Evolutionary conservation across 2,329 filamentous ascomycete genomes (phyloP), one percentile per base, ranked within the genome.

Genomic region (Ceratocystis cacaofunesta): DNA sequence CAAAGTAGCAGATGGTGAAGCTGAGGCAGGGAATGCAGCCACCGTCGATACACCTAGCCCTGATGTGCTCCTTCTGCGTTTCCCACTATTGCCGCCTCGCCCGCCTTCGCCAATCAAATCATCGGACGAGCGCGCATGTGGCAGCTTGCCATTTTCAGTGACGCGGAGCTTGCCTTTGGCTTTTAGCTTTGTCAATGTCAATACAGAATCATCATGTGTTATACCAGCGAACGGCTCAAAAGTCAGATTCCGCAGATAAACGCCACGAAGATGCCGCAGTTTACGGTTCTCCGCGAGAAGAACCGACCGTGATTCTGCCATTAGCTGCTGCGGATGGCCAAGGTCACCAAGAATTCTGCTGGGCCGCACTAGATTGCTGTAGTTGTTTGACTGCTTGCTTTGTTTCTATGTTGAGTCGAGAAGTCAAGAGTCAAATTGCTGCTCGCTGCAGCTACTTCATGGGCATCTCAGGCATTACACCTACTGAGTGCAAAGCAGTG

Each of bases 171-270:
- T 57, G 36, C 32, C 46, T 30, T 82, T 82, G 0, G 87, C 83
- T 12, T 85, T 85, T 70, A n/a, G 17, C 25, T 15, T 58, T 28
- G 55, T n/a, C 28, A 85, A 85, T 69, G 86, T 86, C 41, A 90
- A 83, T 43, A 87, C 82, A 41, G 85, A 87, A 70, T 92, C 89
- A 75, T 95, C 92, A 75, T 92, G 89, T 87, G 74, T 80, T 77
- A 71, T 77, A 77, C 69, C 78, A 77, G 67, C 79, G 77, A 57
- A 22, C 68, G 78, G 79, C 28, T 78, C 78, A 69, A 96, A 85
- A 68, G 85, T 85, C 55, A 96, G 79, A 74, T 96, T 96, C 66
- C 92, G 89, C 63, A 96, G 78, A 65, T 89, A 92, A 70, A 97
- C 84, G 70, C 90, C 90, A 71, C 89, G 86, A 3, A 96, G 82